Percentiles rank a stretch among this genome's conserved stretches.
Evolutionary conservation across 2,329 filamentous ascomycete species (phyloP).

Genomic region (Plectosphaerella plurivora): DNA sequence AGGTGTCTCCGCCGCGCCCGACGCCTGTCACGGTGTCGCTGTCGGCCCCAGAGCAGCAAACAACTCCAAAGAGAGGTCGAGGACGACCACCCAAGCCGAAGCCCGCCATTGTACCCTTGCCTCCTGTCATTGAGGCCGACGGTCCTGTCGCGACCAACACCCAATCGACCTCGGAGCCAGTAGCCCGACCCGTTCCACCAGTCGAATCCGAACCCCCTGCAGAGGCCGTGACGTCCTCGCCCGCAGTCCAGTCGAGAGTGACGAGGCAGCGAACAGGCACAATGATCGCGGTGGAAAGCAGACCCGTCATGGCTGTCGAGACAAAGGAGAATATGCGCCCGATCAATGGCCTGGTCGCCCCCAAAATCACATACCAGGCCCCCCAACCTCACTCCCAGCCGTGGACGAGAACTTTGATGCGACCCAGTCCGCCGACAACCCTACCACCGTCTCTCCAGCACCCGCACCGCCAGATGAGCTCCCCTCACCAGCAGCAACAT

Average conservation of each 20-base stretch:
- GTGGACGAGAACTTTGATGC: conserved; percentile 9
- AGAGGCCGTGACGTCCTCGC: background rate
- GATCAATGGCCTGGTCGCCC: conserved; percentile 28
- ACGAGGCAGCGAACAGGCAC: conserved; percentile 6
- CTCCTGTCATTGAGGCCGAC: too few species aligned
- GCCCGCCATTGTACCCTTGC: background rate
- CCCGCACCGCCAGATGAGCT: conserved; percentile 1
- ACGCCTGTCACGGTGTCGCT: conserved; percentile 10
- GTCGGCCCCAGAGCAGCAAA: conserved; percentile 10
- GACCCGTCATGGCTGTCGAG: conserved; percentile 4
- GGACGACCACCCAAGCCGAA: conserved; percentile 8
- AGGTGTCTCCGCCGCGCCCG: conserved; percentile 9
- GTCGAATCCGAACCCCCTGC: conserved; percentile 6
- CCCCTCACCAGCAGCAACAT: conserved; percentile 3
- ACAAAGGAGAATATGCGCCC: conserved; percentile 21
- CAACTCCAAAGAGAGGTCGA: conserved; percentile 17
- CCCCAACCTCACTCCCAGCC: conserved; percentile 22
- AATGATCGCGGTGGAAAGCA: conserved; percentile 1
- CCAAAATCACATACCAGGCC: conserved; percentile 35
- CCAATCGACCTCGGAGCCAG: background rate
- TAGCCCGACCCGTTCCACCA: background rate
- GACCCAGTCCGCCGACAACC: conserved; percentile 11
- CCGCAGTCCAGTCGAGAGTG: background rate
- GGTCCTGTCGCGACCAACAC: background rate
- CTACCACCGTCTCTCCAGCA: conserved; percentile 11